Percentiles rank a stretch among this genome's conserved stretches.
phyloP scores from a whole-genome alignment of 768 basidiomycete genomes.

The Termitomyces sp. region DNA sequence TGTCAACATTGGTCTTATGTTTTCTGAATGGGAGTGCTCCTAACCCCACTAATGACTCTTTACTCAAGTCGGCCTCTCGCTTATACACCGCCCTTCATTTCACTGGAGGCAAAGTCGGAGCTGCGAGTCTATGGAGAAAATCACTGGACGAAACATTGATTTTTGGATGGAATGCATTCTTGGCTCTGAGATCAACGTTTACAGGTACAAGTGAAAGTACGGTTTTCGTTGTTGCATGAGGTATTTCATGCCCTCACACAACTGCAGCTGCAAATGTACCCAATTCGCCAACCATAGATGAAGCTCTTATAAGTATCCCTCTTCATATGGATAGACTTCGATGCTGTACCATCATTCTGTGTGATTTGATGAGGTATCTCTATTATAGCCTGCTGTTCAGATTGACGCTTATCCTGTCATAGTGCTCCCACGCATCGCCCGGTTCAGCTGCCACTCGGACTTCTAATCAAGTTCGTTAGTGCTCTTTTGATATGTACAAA shows the following conservation, averaged over 20 bases:
- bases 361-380: conserved; percentile 49
- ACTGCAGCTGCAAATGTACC: conserved; percentile 2
- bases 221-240: background rate
- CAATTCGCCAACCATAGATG: conserved; percentile 13
- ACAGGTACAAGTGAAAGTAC: conserved; percentile 34
- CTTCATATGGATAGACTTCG: conserved; percentile 58
- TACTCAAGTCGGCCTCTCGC: conserved; percentile 44
- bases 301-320: conserved; percentile 43
- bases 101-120: conserved; percentile 77
- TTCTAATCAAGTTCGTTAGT: conserved; percentile 45
- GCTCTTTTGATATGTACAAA: conserved; percentile 43
- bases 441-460: conserved; percentile 66
- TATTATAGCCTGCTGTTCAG: background rate
- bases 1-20: conserved; percentile 50
- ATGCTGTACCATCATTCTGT: conserved; percentile 45
- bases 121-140: conserved; percentile 68
- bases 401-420: conserved; percentile 5
- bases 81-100: conserved; percentile 62
- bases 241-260: background rate
- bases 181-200: conserved; percentile 56
- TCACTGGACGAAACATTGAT: conserved; percentile 64
- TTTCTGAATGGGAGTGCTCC: conserved; percentile 52
- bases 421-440: conserved; percentile 57
- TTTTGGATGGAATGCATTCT: conserved; percentile 62
- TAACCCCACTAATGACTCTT: conserved; percentile 28